Percentiles rank a stretch among this genome's conserved stretches.
Conservation (phyloP, 257 asterid genomes). For the Solanum sitiens region DNA sequence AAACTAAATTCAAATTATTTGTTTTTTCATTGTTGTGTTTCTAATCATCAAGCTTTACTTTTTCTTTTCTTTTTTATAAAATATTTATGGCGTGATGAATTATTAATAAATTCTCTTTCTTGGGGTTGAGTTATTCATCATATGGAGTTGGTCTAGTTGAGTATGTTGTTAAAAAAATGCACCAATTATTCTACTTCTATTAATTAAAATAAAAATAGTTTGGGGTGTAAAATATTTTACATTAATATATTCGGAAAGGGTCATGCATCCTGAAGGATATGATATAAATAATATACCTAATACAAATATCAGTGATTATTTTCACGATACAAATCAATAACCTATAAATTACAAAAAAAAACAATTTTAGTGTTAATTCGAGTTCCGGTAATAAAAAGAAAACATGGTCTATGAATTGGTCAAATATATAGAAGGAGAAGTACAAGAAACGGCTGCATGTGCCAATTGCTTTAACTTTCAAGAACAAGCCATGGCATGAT, state of each 20-base stretch:
- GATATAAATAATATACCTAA: neutral
- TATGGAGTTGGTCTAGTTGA: neutral
- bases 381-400: neutral
- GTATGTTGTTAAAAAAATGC: neutral
- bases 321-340: rapidly evolving
- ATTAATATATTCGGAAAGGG: rapidly evolving
- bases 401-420: neutral
- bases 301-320: neutral
- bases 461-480: neutral
- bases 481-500: neutral
- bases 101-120: neutral
- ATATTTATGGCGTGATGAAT: neutral
- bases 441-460: neutral
- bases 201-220: no score
- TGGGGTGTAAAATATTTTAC: neutral
- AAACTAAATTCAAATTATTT: neutral
- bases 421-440: neutral
- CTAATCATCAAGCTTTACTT: neutral
- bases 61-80: neutral
- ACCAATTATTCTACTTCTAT: neutral
- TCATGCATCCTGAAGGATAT: no score
- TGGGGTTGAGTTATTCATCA: neutral
- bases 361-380: no score
- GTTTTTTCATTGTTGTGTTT: neutral
- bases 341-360: no score